Percentiles rank a stretch among this genome's conserved stretches.
phyloP scores from a whole-genome alignment of 768 basidiomycete genomes.

The Mycena alexandri region DNA sequence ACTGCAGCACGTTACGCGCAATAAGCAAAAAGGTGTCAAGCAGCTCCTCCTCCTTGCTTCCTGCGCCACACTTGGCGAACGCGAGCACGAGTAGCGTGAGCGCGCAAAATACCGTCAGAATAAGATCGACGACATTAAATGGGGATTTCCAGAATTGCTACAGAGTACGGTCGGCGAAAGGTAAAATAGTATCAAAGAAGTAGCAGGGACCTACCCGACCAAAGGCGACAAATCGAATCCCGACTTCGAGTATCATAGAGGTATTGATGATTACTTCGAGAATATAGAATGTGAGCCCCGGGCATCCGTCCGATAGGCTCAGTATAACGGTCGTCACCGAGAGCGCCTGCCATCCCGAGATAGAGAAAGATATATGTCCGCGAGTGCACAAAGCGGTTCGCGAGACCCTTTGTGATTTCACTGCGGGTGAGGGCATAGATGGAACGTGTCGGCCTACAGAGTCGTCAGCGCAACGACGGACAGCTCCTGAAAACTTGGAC shows the following conservation, averaged over 20 bases:
- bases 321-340: conserved; percentile 89
- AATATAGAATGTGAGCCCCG: conserved; percentile 88
- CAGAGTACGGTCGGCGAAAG: neutral
- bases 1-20: conserved; percentile 93
- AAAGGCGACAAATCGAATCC: conserved; percentile 91
- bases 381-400: conserved; percentile 92
- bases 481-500: conserved; percentile 37
- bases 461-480: conserved; percentile 29
- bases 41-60: conserved; percentile 93
- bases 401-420: conserved; percentile 87
- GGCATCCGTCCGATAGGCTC: conserved; percentile 87
- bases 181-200: neutral
- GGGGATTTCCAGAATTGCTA: conserved; percentile 98
- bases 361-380: conserved; percentile 90
- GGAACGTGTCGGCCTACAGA: conserved; percentile 75
- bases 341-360: conserved; percentile 87
- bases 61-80: conserved; percentile 85
- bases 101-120: conserved; percentile 90
- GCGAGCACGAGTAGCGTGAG: conserved; percentile 90
- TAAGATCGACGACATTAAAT: conserved; percentile 90
- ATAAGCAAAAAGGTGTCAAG: conserved; percentile 94
- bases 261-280: conserved; percentile 91
- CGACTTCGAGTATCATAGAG: conserved; percentile 95
- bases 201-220: conserved; percentile 75
- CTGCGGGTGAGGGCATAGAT: conserved; percentile 87